Conservation (phyloP, 768 basidiomycete species). For the Trametes elegans region DNA sequence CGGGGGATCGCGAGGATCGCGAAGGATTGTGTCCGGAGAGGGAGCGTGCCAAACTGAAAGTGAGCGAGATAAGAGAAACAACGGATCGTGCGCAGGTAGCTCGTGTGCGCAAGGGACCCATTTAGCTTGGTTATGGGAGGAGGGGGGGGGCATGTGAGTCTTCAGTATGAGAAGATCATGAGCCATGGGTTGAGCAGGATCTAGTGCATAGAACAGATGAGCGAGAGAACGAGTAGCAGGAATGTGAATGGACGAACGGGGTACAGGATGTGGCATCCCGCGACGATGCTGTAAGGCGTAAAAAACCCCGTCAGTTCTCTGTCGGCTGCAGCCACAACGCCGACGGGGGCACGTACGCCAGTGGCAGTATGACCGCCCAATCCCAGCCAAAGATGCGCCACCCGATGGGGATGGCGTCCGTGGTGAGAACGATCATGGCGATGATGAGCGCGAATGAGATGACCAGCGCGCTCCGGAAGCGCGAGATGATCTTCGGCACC, state of each 20-base stretch:
- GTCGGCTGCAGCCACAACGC: background rate
- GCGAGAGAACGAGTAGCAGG: background rate
- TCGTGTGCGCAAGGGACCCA: too few relatives aligned
- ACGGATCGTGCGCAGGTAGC: too few relatives aligned
- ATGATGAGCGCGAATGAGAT: slow-evolving; percentile 50
- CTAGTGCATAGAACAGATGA: background rate
- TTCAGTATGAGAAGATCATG: slow-evolving; percentile 73
- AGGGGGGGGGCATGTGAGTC: background rate
- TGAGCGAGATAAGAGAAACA: too few relatives aligned
- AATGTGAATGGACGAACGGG: slow-evolving; percentile 50
- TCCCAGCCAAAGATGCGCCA: slow-evolving; percentile 61
- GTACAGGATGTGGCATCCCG: slow-evolving; percentile 66
- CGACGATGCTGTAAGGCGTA: slow-evolving; percentile 47
- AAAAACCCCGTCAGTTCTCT: background rate
- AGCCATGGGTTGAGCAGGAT: slow-evolving; percentile 74
- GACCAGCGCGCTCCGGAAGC: slow-evolving; percentile 68
- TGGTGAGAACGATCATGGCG: slow-evolving; percentile 56
- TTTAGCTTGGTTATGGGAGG: too few relatives aligned
- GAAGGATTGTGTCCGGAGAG: too few relatives aligned
- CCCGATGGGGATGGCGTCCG: slow-evolving; percentile 51
- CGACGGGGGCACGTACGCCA: slow-evolving; percentile 47
- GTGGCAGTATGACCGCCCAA: slow-evolving; percentile 79
- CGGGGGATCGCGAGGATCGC: too few relatives aligned
- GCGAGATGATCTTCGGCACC: slow-evolving; percentile 77
- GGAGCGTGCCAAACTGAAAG: too few relatives aligned